Evolutionary conservation across 306 rosid species (phyloP).

Genomic region (Quercus bicolor): DNA sequence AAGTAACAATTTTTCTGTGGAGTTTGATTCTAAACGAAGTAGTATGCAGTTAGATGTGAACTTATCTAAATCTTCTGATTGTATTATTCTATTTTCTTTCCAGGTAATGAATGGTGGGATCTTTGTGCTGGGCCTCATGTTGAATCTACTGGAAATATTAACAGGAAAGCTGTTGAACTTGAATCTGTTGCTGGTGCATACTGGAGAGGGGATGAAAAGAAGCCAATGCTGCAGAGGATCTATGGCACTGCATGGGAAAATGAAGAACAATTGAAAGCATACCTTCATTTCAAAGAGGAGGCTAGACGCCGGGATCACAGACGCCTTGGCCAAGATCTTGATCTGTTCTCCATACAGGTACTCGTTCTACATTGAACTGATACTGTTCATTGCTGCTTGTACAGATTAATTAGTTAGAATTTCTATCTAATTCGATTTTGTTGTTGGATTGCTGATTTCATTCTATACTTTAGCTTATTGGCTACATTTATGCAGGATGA

Average conservation of each 20-base stretch:
- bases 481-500: conserved; percentile 60
- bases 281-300: conserved; percentile 89
- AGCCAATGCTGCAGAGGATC: conserved; percentile 91
- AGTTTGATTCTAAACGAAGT: background rate
- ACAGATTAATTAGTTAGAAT: background rate
- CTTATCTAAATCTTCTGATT: background rate
- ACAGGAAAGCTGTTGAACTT: conserved; percentile 88
- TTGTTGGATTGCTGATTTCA: conserved; percentile 7
- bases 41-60: background rate
- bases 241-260: conserved; percentile 99
- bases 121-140: conserved; percentile 99
- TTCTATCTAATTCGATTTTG: conserved; percentile 13
- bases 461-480: conserved; percentile 23
- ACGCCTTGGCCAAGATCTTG: conserved; percentile 94
- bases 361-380: background rate
- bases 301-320: conserved; percentile 97
- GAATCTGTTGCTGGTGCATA: conserved; percentile 99
- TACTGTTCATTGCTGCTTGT: conserved; percentile 19
- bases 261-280: conserved; percentile 84
- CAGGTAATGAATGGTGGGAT: conserved; percentile 98
- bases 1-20: too few relatives aligned
- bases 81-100: conserved; percentile 13
- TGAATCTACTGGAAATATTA: conserved; percentile 82
- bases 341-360: conserved; percentile 95
- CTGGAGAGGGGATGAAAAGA: conserved; percentile 98